Conservation (phyloP, 768 basidiomycete genomes). For the Lactifluus echinatus region DNA sequence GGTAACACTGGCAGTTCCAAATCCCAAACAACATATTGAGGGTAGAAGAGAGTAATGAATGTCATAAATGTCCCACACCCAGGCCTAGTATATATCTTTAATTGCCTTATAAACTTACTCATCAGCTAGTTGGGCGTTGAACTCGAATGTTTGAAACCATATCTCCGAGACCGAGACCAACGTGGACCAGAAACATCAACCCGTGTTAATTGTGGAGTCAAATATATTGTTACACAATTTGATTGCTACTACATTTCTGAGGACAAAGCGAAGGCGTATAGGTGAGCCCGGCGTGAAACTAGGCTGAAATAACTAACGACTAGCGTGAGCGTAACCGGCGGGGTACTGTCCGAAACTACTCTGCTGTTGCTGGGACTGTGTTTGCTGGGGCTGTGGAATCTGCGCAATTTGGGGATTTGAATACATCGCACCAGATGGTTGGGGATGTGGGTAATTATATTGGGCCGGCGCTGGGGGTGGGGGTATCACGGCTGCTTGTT, state of each 20-base stretch:
- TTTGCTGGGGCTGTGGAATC: slow-evolving; percentile 31
- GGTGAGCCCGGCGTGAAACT: not conserved
- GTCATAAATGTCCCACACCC: no score
- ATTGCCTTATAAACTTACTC: no score
- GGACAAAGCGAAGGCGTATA: not conserved
- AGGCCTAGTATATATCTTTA: no score
- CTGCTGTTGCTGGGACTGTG: slow-evolving; percentile 18
- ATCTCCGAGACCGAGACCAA: no score
- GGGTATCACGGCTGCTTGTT: slow-evolving; percentile 40
- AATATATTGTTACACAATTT: slow-evolving; percentile 3
- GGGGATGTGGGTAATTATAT: slow-evolving; percentile 62
- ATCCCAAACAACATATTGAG: no score
- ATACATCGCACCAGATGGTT: slow-evolving; percentile 30
- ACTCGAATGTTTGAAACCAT: no score
- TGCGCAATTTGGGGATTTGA: slow-evolving; percentile 14
- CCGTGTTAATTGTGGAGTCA: not conserved
- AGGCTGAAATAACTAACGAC: slow-evolving; percentile 6
- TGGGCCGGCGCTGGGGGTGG: slow-evolving; percentile 24
- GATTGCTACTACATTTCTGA: not conserved
- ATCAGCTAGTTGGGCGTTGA: no score
- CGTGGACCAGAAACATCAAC: not conserved
- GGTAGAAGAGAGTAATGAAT: no score
- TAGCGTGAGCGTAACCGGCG: slow-evolving; percentile 17
- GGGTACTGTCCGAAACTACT: slow-evolving; percentile 21
- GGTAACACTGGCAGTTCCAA: no score